Base-by-base conservation (phyloP, 192 early-diverging fungal species). In the Lobosporangium transversale region DNA sequence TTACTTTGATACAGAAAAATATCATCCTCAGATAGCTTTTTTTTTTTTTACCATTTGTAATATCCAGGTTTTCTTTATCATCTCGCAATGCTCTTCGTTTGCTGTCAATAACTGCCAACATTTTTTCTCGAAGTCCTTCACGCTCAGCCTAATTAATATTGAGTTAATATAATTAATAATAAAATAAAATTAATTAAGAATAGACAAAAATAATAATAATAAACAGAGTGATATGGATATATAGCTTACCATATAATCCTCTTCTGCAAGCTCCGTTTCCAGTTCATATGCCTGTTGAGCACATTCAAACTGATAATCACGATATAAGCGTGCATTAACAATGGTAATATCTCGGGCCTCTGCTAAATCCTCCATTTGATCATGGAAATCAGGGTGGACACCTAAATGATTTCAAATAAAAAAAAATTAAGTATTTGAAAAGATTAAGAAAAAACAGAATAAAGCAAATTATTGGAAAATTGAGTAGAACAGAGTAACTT, bases 31-130 rank as follows among this genome's bases (percentile, higher is more conserved):
- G 1, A 24, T 11, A 10, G 7, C 36, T 17, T 26, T 15, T 24
- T 17, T 29, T 24, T 48, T 9, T 80, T 74, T 51, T 84, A 88
- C 84, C 88, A 69, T 83, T 83, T n/a, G 80, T 64, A 17, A 93
- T 83, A 66, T 94, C 93, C 83, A 92, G 80, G 68, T 88, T 92
- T 56, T 95, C 95, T 64, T 91, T 91, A 49, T 97, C 95, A 50
- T 97, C 95, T 21, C 86, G 85, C 40, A 95, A 71, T 44, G 90
- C 90, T 33, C 86, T 79, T 59, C 91, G 89, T 44, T 89, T 88
- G 26, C 90, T 90, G 59, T 97, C 95, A 31, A 97, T 85, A 18
- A 84, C 87, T 21, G 82, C 80, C 54, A 93, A 83, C 69, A 97
- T 88, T 70, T 88, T 89, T 30, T 94, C 92, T 42, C 87, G 81